Evolutionary conservation across 768 basidiomycete species (phyloP).

Genomic region (Tulasnella sp.): DNA sequence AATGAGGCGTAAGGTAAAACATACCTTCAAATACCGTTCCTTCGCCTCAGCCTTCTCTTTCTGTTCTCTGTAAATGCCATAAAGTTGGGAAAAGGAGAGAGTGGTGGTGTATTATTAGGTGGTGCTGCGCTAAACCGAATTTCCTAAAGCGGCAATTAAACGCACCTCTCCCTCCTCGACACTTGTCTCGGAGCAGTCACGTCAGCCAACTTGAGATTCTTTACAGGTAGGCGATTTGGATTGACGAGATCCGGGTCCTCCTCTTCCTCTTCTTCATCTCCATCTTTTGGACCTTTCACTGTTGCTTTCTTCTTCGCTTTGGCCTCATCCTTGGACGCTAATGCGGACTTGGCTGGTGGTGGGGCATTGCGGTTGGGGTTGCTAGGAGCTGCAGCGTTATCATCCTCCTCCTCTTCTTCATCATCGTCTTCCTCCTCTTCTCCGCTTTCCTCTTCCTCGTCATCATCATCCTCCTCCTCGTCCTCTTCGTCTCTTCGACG

Average conservation of each 20-base stretch:
- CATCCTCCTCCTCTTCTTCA: conserved; percentile 31
- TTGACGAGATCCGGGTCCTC: conserved; percentile 69
- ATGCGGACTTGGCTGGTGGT: conserved; percentile 33
- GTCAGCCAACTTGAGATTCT: conserved; percentile 71
- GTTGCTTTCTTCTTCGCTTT: conserved; percentile 66
- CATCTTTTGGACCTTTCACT: conserved; percentile 26
- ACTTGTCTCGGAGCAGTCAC: conserved; percentile 55
- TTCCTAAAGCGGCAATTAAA: neutral
- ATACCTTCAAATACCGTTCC: conserved; percentile 79
- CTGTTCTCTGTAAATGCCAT: conserved; percentile 53
- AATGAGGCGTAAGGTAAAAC: too few species aligned
- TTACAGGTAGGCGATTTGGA: conserved; percentile 59
- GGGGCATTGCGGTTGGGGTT: conserved; percentile 14
- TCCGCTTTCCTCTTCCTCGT: conserved; percentile 38
- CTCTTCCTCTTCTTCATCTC: conserved; percentile 42
- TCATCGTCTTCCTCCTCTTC: conserved; percentile 44
- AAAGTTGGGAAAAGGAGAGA: neutral
- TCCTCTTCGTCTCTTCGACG: conserved; percentile 30
- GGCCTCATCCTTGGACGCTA: conserved; percentile 57
- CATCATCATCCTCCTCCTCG: conserved; percentile 36
- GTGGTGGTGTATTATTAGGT: neutral
- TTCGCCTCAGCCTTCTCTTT: conserved; percentile 89
- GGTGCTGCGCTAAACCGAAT: neutral
- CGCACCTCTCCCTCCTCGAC: conserved; percentile 57
- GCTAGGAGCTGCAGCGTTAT: conserved; percentile 28